phyloP scores from a whole-genome alignment of 2,329 filamentous ascomycete species.

The Trichocomaceae sp. region DNA sequence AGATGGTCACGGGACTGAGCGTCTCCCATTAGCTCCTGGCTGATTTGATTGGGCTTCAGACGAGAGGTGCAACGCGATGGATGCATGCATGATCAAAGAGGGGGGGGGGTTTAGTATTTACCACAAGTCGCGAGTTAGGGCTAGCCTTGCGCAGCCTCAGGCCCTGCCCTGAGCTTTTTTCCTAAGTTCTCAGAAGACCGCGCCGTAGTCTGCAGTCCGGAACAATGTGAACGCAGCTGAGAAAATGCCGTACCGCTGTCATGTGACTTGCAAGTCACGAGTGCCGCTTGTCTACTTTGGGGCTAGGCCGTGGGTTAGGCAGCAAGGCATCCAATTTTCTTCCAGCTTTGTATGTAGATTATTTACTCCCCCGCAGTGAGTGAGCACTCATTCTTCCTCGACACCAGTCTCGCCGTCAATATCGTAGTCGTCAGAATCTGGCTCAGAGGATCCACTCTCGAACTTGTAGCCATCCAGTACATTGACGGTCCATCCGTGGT shows the following conservation, averaged over 20 bases:
- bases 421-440: background rate
- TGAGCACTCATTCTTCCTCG: background rate
- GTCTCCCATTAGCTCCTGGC: conserved; percentile 11
- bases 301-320: background rate
- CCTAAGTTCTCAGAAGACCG: conserved; percentile 24
- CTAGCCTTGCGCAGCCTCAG: background rate
- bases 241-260: conserved; percentile 28
- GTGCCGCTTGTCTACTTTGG: background rate
- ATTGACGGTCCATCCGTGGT: background rate
- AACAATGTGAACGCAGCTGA: conserved; percentile 33
- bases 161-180: no score
- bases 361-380: no score
- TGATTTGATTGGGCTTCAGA: background rate
- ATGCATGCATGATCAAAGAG: background rate
- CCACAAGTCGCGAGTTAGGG: conserved; percentile 9
- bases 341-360: background rate
- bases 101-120: background rate
- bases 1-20: conserved; percentile 31
- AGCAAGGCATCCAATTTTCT: background rate
- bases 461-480: background rate
- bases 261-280: conserved; percentile 10
- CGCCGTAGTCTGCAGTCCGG: conserved; percentile 39
- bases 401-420: background rate
- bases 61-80: background rate
- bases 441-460: background rate